phyloP scores from a whole-genome alignment of 2,329 filamentous ascomycete species.

The Microdochium paspali region DNA sequence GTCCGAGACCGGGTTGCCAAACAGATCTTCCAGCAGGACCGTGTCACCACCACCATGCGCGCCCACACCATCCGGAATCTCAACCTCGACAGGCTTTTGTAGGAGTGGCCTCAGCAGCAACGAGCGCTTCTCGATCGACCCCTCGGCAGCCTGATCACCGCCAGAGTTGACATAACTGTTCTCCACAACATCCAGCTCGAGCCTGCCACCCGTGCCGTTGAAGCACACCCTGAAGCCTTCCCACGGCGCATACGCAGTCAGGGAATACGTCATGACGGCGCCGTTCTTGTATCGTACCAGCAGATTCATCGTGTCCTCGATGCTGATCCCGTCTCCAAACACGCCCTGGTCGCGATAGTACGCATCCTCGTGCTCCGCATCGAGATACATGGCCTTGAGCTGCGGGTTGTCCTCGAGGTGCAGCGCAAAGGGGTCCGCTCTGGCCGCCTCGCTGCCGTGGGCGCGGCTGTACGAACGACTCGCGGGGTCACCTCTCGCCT shows the following conservation, averaged over 20 bases:
- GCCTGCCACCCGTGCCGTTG: conserved; percentile 46
- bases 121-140: conserved; percentile 37
- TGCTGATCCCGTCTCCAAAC: conserved; percentile 53
- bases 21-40: conserved; percentile 46
- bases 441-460: conserved; percentile 38
- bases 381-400: conserved; percentile 49
- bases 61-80: conserved; percentile 39
- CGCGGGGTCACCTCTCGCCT: conserved; percentile 36
- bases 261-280: conserved; percentile 48
- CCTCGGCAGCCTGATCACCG: conserved; percentile 45
- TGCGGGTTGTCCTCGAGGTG: conserved; percentile 41
- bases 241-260: conserved; percentile 54
- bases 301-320: conserved; percentile 55
- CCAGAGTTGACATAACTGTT: conserved; percentile 53
- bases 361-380: conserved; percentile 53
- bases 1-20: conserved; percentile 42
- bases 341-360: conserved; percentile 55
- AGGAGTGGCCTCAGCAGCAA: conserved; percentile 44
- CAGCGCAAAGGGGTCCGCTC: conserved; percentile 47
- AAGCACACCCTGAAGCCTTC: conserved; percentile 49
- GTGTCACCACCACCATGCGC: conserved; percentile 53
- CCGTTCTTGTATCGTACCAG: conserved; percentile 47
- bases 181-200: conserved; percentile 55
- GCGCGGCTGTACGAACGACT: conserved; percentile 38
- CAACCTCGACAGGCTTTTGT: conserved; percentile 44